These are phyloP conservation scores for Xylaria sp. DNA, from an alignment of 2,329 filamentous ascomycete species.

Conservation along the genomic window DNA sequence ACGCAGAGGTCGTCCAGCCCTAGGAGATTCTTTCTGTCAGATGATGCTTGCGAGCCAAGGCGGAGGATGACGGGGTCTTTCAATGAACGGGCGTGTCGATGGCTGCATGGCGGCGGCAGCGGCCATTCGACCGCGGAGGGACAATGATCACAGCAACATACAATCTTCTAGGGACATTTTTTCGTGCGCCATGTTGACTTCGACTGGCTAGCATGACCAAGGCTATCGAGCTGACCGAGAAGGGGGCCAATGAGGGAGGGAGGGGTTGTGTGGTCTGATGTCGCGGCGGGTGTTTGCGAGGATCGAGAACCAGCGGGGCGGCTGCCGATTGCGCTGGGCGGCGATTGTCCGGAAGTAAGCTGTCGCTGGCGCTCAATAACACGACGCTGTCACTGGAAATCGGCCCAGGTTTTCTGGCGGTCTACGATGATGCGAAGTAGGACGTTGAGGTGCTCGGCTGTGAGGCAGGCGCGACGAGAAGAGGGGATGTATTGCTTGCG, in stretches of 20 bases:
- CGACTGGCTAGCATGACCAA: constrained; percentile 45
- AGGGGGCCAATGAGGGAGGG: constrained; percentile 13
- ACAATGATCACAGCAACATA: constrained; percentile 54
- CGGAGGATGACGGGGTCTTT: neutral
- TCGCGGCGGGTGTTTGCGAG: constrained; percentile 8
- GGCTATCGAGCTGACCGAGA: constrained; percentile 17
- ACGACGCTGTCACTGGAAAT: neutral
- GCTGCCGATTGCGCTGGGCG: constrained; percentile 34
- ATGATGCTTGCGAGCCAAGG: constrained; percentile 28
- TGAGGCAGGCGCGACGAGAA: constrained; percentile 3
- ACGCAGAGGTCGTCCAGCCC: constrained; percentile 98
- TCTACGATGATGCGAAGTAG: neutral
- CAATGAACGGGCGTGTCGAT: neutral
- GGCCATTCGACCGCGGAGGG: constrained; percentile 10
- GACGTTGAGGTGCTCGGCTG: constrained; percentile 8
- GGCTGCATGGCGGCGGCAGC: neutral
- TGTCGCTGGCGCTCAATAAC: neutral
- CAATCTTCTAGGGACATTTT: constrained; percentile 93
- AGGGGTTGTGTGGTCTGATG: neutral
- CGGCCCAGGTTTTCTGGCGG: neutral
- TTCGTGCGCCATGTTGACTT: constrained; percentile 74
- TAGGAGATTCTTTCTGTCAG: constrained; percentile 51
- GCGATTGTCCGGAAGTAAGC: constrained; percentile 14
- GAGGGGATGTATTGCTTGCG: constrained; percentile 23
- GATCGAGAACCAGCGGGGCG: constrained; percentile 26